Evolutionary conservation across 78 protist species (phyloP).

Genomic region (Monosiga brevicollis): DNA sequence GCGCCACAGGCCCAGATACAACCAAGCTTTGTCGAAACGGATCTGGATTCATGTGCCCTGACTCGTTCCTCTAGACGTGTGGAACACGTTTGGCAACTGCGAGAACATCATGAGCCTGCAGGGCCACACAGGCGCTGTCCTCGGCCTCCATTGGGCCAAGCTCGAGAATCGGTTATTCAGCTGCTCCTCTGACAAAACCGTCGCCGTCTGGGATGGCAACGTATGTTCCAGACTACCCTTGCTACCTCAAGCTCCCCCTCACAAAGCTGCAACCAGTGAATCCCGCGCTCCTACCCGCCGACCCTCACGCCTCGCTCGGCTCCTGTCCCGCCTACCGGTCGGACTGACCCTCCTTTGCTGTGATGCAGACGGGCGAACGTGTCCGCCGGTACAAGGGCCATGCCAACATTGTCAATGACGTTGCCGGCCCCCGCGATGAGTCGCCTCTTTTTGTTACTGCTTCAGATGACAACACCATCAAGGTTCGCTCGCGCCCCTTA

Average conservation of each 20-base stretch:
- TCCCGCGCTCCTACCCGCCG: too few relatives aligned
- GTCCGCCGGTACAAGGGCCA: conserved; percentile 54
- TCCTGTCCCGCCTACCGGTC: too few relatives aligned
- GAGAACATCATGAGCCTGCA: conserved; percentile 48
- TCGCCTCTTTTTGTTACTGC: conserved; percentile 31
- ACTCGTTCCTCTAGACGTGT: conserved; percentile 33
- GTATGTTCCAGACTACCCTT: too few relatives aligned
- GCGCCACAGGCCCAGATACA: too few relatives aligned
- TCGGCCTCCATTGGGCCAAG: conserved; percentile 50
- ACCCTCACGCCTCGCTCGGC: too few relatives aligned
- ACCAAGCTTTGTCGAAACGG: neutral
- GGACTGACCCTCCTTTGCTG: too few relatives aligned
- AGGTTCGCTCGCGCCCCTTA: conserved; percentile 33
- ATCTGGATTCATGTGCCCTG: too few relatives aligned
- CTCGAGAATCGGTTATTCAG: conserved; percentile 11
- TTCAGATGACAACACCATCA: conserved; percentile 44
- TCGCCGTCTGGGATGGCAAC: conserved; percentile 55
- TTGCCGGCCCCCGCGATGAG: conserved; percentile 39
- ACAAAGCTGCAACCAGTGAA: too few relatives aligned
- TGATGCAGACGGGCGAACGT: conserved; percentile 18
- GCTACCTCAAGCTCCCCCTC: too few relatives aligned
- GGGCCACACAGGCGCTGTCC: conserved; percentile 61
- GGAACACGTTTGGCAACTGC: conserved; percentile 68
- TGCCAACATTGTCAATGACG: conserved; percentile 33
- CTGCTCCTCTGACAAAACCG: conserved; percentile 49